A percentile compares a stretch with the other conserved stretches of the same genome.
phyloP scores from a whole-genome alignment of 306 rosid species.

The Rosa chinensis region DNA sequence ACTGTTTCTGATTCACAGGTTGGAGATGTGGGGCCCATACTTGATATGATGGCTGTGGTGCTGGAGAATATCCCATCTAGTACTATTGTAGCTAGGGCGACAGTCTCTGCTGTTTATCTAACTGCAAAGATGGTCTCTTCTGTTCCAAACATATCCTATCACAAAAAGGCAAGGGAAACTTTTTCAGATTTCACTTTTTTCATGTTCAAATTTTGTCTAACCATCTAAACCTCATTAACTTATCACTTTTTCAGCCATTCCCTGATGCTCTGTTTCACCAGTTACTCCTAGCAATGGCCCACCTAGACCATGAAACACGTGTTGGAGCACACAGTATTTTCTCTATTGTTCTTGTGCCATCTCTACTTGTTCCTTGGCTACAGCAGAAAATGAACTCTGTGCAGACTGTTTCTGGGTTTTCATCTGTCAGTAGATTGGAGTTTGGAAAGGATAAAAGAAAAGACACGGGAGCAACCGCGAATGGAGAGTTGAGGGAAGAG shows the following conservation, averaged over 20 bases:
- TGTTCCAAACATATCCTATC: constrained; percentile 76
- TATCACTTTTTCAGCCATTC: constrained; percentile 58
- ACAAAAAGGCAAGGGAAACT: constrained; percentile 62
- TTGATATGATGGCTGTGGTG: constrained; percentile 83
- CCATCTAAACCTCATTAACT: constrained; percentile 25
- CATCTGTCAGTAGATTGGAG: constrained; percentile 31
- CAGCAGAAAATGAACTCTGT: constrained; percentile 41
- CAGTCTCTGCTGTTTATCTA: constrained; percentile 72
- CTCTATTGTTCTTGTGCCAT: constrained; percentile 78
- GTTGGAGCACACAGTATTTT: constrained; percentile 79
- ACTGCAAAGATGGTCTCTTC: constrained; percentile 69
- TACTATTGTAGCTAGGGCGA: constrained; percentile 63
- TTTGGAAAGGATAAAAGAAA: constrained; percentile 35
- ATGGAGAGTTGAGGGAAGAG: constrained; percentile 36
- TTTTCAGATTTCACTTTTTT: constrained; percentile 16
- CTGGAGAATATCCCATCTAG: constrained; percentile 65
- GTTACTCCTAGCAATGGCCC: constrained; percentile 82
- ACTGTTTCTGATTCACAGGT: constrained; percentile 56
- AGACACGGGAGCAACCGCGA: constrained; percentile 33
- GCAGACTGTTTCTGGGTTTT: constrained; percentile 31
- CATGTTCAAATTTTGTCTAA: constrained; percentile 24
- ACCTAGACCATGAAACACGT: constrained; percentile 81
- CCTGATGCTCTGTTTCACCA: constrained; percentile 97
- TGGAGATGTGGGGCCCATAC: constrained; percentile 89
- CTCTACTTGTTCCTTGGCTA: constrained; percentile 41